Evolutionary conservation across 1,139 yeast species (phyloP), one percentile per base, ranked within the genome.

Genomic region (Yamadazyma mexicana): DNA sequence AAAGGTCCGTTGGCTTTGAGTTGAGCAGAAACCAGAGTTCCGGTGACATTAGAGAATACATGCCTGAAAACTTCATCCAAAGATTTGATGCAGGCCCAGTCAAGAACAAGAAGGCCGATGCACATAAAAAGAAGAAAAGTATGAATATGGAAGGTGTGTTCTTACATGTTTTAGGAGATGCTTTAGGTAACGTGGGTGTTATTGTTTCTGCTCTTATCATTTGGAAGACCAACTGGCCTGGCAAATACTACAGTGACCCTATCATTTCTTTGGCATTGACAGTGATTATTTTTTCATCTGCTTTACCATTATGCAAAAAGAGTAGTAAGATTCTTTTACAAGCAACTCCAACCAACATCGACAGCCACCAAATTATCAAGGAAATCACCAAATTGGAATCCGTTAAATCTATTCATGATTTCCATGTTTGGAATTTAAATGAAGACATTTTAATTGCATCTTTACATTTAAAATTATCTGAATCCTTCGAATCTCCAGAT

Each of bases 141-240:
- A 71, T 92, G 70, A 92, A 92, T 64, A 92, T 92, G 98, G 94
- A 88, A 54, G 98, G 98, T 46, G 98, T 92, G 4, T 92, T 87
- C 56, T 71, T 92, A 53, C 98, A 92, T 59, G 98, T 92, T 5
- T 51, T 92, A 52, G 98, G 98, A 33, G 98, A 92, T 61, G 98
- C 98, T 1, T 69, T 92, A 45, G 98, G 98, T 48, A 92, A 92
- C 58, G 69, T 92, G 41, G 98, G 98, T 49, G 98, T 92, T 39
- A 92, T 92, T 45, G 61, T 76, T 11, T 84, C 97, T 2, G 98
- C 98, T 1, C 50, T 92, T 29, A 83, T 92, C 52, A 91, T 92
- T 53, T 91, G 98, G 98, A 83, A 86, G 61, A 89, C 98, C 0
- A 82, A 87, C 52, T 91, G 76, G 59, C 73, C 87, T 1, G 92